phyloP scores from a whole-genome alignment of 2,329 filamentous ascomycete species.

The Didymella pinodella region DNA sequence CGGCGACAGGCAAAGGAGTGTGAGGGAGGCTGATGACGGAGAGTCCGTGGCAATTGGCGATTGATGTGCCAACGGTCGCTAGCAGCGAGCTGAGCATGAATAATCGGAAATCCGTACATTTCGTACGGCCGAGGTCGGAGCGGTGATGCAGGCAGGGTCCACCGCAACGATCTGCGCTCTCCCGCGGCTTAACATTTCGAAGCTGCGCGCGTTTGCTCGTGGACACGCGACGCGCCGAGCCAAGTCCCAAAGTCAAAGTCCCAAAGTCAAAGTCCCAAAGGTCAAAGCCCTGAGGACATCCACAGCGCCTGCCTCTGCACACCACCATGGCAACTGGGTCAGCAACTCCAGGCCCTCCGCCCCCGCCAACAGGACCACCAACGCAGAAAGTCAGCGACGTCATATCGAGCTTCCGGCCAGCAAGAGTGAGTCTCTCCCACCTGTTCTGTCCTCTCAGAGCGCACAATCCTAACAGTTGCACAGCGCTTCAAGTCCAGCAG shows the following conservation, averaged over 20 bases:
- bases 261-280: neutral
- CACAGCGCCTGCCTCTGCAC: conserved; percentile 1
- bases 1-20: neutral
- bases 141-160: conserved; percentile 22
- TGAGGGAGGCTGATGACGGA: neutral
- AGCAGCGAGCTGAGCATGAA: conserved; percentile 11
- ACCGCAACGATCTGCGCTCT: conserved; percentile 13
- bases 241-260: neutral
- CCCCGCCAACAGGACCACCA: conserved; percentile 46
- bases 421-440: conserved; percentile 66
- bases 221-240: conserved; percentile 16
- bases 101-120: conserved; percentile 9
- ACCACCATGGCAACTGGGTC: conserved; percentile 47
- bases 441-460: too few relatives aligned
- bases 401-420: conserved; percentile 78
- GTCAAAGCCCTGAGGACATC: neutral
- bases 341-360: conserved; percentile 44
- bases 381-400: conserved; percentile 75
- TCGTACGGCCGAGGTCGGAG: conserved; percentile 22
- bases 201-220: conserved; percentile 12
- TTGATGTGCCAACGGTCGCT: conserved; percentile 1
- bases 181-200: conserved; percentile 20
- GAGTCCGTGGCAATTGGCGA: conserved; percentile 5
- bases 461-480: conserved; percentile 22
- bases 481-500: conserved; percentile 57